These are phyloP conservation scores for Kurtzmaniella cleridarum DNA, from an alignment of 805 yeast species.

Conservation along the genomic window DNA sequence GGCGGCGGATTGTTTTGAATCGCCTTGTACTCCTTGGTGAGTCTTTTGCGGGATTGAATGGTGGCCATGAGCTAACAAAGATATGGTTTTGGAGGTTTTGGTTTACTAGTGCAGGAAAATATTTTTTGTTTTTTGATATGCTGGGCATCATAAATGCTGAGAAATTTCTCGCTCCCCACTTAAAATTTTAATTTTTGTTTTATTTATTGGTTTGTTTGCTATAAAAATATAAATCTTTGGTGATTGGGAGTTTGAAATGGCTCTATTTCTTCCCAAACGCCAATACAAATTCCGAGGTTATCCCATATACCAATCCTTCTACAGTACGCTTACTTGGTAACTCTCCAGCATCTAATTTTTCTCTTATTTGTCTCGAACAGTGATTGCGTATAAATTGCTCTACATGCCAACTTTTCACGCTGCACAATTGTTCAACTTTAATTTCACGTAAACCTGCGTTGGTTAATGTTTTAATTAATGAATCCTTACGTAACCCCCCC, in stretches of 20 bases:
- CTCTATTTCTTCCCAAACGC: slow-evolving; percentile 17
- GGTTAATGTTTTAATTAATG: slow-evolving; percentile 16
- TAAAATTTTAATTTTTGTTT: no score
- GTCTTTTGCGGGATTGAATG: slow-evolving; percentile 40
- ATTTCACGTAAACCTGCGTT: slow-evolving; percentile 19
- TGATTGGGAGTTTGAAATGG: no score
- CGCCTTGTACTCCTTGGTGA: slow-evolving; percentile 76
- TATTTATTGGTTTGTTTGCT: background rate
- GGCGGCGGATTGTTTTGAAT: slow-evolving; percentile 82
- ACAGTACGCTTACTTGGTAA: slow-evolving; percentile 9
- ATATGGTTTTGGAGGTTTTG: background rate
- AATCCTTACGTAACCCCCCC: slow-evolving; percentile 26
- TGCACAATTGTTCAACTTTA: slow-evolving; percentile 15
- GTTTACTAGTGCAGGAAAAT: background rate
- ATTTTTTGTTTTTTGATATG: background rate
- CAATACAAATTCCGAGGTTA: slow-evolving; percentile 17
- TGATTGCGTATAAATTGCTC: slow-evolving; percentile 21
- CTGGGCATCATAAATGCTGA: background rate
- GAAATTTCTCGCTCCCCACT: background rate
- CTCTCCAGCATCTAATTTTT: slow-evolving; percentile 11
- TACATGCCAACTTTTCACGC: slow-evolving; percentile 18
- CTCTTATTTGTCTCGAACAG: slow-evolving; percentile 10
- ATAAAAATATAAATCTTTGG: no score
- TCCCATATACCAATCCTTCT: slow-evolving; percentile 7
- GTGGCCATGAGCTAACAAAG: slow-evolving; percentile 25